Base-by-base conservation (phyloP, 768 basidiomycete species). In the Podaxis sp. region DNA sequence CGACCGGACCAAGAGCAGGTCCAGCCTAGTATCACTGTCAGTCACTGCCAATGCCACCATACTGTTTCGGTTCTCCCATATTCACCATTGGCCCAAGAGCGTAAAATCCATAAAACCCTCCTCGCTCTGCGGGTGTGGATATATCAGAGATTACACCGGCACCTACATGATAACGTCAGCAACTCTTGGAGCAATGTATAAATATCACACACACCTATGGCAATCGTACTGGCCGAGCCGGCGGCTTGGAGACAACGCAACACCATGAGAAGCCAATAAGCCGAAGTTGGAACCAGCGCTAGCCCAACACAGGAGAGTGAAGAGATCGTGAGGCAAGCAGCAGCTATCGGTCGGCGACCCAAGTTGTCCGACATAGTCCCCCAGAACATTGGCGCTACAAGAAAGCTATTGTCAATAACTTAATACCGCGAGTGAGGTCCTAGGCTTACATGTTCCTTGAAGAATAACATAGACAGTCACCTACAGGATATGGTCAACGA, bases 141-240 rank as follows among this genome's bases (percentile, higher is more conserved):
- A 95, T 87, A 68, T 95, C 93, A 2, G 84, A 84, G 57, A 95
- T 82, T 5, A 90, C 84, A 5, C 93, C 93, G 32, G 88, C 85
- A 57, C 87, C 87, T 85, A 64, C 5, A 23, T 28, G 40, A 62
- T 21, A 14, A 23, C 3, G 11, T 48, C 23, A 48, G 13, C 46
- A 13, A 13, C 48, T 4, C 14, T 5, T 42, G 38, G 44, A 11
- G 55, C 23, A 16, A 67, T 69, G 50, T 48, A 50, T 14, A 21
- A 11, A 11, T 16, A 13, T 36, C 42, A 82, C 42, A 82, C 38
- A 10, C 23, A 57, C 90, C 89, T 23, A 93, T 75, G 0, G 90
- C 90, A 63, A 91, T 78, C 0, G 89, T 90, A 59, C 89, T 90
- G 0, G 91, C 88, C 2, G 87, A 89, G 1, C 92, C 91, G 2